phyloP scores from a whole-genome alignment of 2,329 filamentous ascomycete genomes.

The Pseudogymnoascus sp. region DNA sequence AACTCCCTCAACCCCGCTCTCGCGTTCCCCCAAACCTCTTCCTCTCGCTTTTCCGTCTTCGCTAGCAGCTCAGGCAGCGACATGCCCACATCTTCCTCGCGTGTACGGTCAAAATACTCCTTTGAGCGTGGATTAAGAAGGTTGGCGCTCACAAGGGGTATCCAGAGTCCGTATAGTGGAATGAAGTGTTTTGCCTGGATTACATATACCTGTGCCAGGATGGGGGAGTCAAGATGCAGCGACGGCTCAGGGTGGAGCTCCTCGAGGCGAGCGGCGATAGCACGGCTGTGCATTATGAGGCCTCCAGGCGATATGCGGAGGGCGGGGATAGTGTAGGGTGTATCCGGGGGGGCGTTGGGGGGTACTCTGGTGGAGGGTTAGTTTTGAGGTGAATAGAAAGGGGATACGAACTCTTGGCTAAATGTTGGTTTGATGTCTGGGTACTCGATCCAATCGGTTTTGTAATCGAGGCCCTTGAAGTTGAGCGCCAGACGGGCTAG shows the following conservation, averaged over 20 bases:
- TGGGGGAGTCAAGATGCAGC: conserved; percentile 47
- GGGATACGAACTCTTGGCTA: conserved; percentile 39
- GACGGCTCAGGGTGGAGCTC: conserved; percentile 47
- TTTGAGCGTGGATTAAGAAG: conserved; percentile 43
- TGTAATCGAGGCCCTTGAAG: conserved; percentile 58
- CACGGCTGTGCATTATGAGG: conserved; percentile 55
- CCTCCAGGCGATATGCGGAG: conserved; percentile 46
- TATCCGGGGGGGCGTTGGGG: conserved; percentile 34
- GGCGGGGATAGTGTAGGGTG: conserved; percentile 46
- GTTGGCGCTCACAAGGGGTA: conserved; percentile 39
- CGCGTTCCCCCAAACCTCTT: conserved; percentile 40
- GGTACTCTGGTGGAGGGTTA: conserved; percentile 29
- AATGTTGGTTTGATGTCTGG: conserved; percentile 52
- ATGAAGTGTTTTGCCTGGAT: conserved; percentile 28
- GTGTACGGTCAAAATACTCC: conserved; percentile 48
- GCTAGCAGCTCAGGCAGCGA: conserved; percentile 39
- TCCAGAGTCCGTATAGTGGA: conserved; percentile 33
- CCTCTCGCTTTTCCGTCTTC: conserved; percentile 36
- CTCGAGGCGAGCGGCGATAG: conserved; percentile 53
- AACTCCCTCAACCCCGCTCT: conserved; percentile 39
- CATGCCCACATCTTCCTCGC: conserved; percentile 42
- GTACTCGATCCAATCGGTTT: conserved; percentile 62
- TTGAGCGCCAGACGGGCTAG: conserved; percentile 57
- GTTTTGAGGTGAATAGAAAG: neutral
- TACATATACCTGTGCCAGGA: conserved; percentile 36